A percentile compares a stretch with the other conserved stretches of the same genome.
Conservation (phyloP, 345 rosid genomes). For the Populus alba region DNA sequence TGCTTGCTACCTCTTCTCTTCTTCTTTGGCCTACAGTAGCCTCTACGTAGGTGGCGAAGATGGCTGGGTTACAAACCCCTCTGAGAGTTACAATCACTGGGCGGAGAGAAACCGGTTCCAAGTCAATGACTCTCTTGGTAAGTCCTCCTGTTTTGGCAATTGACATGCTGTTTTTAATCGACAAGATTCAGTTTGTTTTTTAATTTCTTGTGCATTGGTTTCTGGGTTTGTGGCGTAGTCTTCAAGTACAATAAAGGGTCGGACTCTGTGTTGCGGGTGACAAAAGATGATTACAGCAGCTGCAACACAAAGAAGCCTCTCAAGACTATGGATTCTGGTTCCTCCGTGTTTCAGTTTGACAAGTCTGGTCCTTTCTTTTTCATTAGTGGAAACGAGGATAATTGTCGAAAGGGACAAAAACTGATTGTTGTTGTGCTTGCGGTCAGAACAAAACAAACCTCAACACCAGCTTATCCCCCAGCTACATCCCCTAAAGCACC, state of each 20-base stretch:
- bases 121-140: slow-evolving; percentile 62
- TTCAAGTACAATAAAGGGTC: slow-evolving; percentile 48
- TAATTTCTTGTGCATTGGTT: neutral
- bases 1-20: slow-evolving; percentile 14
- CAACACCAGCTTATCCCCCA: slow-evolving; percentile 1
- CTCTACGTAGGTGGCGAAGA: slow-evolving; percentile 62
- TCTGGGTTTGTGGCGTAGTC: slow-evolving; percentile 20
- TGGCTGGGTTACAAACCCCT: slow-evolving; percentile 53
- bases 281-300: slow-evolving; percentile 43
- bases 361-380: slow-evolving; percentile 56
- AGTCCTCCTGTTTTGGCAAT: neutral
- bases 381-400: slow-evolving; percentile 52
- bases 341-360: slow-evolving; percentile 32
- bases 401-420: slow-evolving; percentile 59
- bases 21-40: slow-evolving; percentile 26
- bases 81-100: slow-evolving; percentile 50
- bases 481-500: neutral
- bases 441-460: neutral
- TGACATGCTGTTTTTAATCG: neutral
- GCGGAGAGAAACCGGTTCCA: slow-evolving; percentile 50
- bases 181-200: neutral
- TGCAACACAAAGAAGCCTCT: slow-evolving; percentile 46
- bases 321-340: slow-evolving; percentile 30
- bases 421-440: slow-evolving; percentile 46
- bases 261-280: slow-evolving; percentile 60